Conservation (phyloP, 2,329 filamentous ascomycete genomes). For the Epichloe festucae region DNA sequence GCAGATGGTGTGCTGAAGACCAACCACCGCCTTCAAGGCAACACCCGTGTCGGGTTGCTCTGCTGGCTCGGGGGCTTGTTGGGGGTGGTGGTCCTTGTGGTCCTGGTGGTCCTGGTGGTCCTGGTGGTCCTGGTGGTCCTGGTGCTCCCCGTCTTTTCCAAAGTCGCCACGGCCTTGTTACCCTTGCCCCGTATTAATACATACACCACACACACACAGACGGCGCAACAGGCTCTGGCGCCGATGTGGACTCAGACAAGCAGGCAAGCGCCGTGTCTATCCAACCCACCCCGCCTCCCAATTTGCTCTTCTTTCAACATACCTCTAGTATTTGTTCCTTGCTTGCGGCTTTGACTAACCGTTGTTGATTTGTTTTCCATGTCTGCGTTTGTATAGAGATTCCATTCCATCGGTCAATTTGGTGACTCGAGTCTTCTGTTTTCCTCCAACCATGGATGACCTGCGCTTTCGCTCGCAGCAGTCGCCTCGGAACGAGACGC, state of each 20-base stretch:
- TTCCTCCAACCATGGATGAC: slow-evolving; percentile 50
- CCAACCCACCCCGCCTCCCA: slow-evolving; percentile 17
- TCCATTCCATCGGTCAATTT: slow-evolving; percentile 21
- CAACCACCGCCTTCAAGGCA: slow-evolving; percentile 6
- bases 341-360: slow-evolving; percentile 16
- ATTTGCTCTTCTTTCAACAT: slow-evolving; percentile 16
- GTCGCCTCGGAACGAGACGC: slow-evolving; percentile 62
- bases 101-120: no score
- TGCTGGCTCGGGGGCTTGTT: background rate
- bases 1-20: slow-evolving; percentile 1
- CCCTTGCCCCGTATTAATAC: background rate
- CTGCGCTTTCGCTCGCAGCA: slow-evolving; percentile 66
- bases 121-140: no score
- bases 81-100: no score
- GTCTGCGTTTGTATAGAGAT: slow-evolving; percentile 21
- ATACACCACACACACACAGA: slow-evolving; percentile 4
- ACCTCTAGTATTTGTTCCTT: slow-evolving; percentile 11
- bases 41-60: slow-evolving; percentile 1
- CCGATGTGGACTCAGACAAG: slow-evolving; percentile 6
- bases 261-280: slow-evolving; percentile 11
- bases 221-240: background rate
- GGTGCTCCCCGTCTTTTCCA: no score
- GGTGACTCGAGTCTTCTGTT: slow-evolving; percentile 26
- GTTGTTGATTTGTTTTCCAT: slow-evolving; percentile 21
- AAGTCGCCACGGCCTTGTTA: background rate